Base-by-base conservation (phyloP, 1,284 basidiomycete species). In the Moniliophthora roreri region DNA sequence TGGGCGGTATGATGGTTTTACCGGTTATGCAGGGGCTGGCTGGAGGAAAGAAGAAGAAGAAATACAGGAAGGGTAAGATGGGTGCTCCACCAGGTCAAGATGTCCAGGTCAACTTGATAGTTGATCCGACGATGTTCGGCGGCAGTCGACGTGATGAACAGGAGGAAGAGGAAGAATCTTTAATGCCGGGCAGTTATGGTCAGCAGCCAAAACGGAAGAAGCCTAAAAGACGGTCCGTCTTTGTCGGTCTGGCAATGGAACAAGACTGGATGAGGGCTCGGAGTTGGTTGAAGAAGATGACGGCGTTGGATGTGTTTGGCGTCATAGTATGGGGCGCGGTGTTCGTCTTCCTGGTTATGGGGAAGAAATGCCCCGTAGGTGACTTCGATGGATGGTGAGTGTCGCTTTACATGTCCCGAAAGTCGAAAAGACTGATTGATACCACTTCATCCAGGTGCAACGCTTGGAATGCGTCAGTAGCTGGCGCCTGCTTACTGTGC, bases 61-160 rank as follows among this genome's bases (percentile, higher is more conserved):
- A 52, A 40, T 59, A 69, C 44, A 69, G 73, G 61, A 74, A 75
- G 39, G 68, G 60, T 49, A 65, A 60, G 63, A 66, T 58, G 58
- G 65, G 60, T 20, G 66, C 62, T 63, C 66, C 34, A 48, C 57
- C 57, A 3, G 59, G 54, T 3, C 72, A 74, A 5, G 76, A 79
- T 58, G 80, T 88, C 0, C 85, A 87, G 54, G 84, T 87, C 49
- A 89, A 87, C 63, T 71, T 87, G 42, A 87, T 87, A 56, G 82
- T 87, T 28, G 84, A 87, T 63, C 85, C 85, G 7, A 70, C 71
- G 2, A 77, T 80, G 57, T 84, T 88, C 54, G 75, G 71, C 0
- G 65, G 67, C 16, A 59, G 66, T 32, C 28, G 28, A 11, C 28
- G 28, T 11, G 28, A 32, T 11, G 50, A 60, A 1, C 69, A 67